Evolutionary conservation across 139 green algal species (phyloP).

Genomic region (Coccomyxa sp.): DNA sequence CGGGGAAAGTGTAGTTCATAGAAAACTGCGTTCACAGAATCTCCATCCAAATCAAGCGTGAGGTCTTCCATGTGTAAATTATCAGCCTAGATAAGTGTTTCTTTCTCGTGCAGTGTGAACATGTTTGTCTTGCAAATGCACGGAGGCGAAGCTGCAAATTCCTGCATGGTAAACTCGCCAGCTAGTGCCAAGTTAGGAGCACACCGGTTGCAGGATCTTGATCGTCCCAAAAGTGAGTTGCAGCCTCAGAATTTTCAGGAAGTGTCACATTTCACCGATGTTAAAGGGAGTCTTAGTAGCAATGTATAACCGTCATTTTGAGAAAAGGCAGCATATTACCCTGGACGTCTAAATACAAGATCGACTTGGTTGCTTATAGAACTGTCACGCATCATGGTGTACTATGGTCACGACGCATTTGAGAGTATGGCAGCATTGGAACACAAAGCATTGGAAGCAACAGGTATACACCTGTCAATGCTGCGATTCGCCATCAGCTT

Average conservation of each 20-base stretch:
- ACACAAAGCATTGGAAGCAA: background rate
- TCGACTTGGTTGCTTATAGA: background rate
- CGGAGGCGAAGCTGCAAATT: no score
- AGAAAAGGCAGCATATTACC: background rate
- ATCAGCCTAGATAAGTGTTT: background rate
- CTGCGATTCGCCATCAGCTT: constrained; percentile 54
- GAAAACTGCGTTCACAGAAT: background rate
- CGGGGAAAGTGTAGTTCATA: background rate
- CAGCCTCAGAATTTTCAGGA: no score
- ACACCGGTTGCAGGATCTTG: no score
- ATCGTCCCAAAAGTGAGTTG: no score
- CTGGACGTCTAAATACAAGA: background rate
- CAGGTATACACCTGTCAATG: constrained; percentile 32
- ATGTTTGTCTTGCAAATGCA: no score
- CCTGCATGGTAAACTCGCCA: no score
- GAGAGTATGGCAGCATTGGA: constrained; percentile 20
- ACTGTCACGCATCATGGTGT: background rate
- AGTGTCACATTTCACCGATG: no score
- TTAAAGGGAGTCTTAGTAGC: background rate
- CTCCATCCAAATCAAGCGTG: background rate
- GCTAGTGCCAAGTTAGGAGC: no score
- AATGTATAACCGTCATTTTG: background rate
- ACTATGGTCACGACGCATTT: background rate
- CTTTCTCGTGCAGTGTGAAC: no score
- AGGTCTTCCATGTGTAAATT: background rate